Base-by-base conservation (phyloP, 1,139 yeast species). In the Blastobotrys petasosporus region DNA sequence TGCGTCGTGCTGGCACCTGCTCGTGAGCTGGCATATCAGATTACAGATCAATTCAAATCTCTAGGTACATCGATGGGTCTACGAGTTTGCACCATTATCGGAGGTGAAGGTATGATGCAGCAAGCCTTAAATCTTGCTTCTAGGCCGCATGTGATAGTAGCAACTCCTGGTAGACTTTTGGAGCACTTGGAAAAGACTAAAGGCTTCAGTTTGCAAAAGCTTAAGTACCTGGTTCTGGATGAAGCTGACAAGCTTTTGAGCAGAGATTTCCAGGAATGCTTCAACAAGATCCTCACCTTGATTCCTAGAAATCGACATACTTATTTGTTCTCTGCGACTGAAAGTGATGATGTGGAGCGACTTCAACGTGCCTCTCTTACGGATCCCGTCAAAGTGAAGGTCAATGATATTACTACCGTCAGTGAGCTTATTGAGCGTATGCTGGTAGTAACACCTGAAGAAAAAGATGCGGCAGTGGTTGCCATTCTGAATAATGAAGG, bases 101-200 rank as follows among this genome's bases (percentile, higher is more conserved):
- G 98, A 55, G 99, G 99, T 54, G 92, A 92, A 94, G 95, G 87
- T 61, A 85, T 86, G 86, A 87, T 92, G 94, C 95, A 88, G 59
- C 99, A 92, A 66, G 94, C 97, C 0, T 75, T 95, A 53, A 96
- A 94, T 54, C 73, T 92, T 56, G 84, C 87, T 82, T 76, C 94
- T 55, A 88, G 87, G 61, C 98, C 98, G 2, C 98, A 92, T 61
- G 76, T 92, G 40, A 76, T 92, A 46, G 95, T 92, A 48, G 97
- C 97, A 17, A 92, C 99, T 0, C 97, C 97, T 0, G 98, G 98
- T 55, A 77, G 99, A 64, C 73, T 92, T 49, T 79, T 90, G 80
- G 98, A 92, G 65, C 98, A 92, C 70, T 73, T 92, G 61, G 97
- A 92, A 63, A 83, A 87, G 60, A 92, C 97, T 9, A 87, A 87